Conservation (phyloP, 768 basidiomycete genomes). For the Podaxis mareebaensis region DNA sequence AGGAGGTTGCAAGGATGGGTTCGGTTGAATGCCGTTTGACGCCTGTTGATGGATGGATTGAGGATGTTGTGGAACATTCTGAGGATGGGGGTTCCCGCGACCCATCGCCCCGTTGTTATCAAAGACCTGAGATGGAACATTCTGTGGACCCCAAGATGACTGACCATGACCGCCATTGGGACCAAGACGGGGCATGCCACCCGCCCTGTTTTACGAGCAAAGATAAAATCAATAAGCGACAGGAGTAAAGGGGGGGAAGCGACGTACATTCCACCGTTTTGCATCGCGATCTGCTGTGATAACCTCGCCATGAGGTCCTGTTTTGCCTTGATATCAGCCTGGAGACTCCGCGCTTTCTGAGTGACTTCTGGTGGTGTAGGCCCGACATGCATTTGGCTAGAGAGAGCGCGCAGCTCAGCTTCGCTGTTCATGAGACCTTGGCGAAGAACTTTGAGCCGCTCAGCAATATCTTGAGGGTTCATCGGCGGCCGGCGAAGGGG, state of each 20-base stretch:
- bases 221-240: background rate
- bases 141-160: background rate
- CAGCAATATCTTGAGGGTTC: slow-evolving; percentile 3
- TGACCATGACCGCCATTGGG: slow-evolving; percentile 2
- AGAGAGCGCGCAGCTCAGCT: background rate
- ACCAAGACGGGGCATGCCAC: slow-evolving; percentile 4
- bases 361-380: slow-evolving; percentile 5
- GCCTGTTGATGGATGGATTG: slow-evolving; percentile 13
- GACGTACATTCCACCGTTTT: slow-evolving; percentile 1
- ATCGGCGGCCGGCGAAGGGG: slow-evolving; percentile 4
- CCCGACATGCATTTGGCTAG: slow-evolving; percentile 14
- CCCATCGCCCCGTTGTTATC: slow-evolving; percentile 13
- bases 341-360: background rate
- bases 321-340: slow-evolving; percentile 10
- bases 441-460: slow-evolving; percentile 9
- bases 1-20: slow-evolving; percentile 6
- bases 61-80: slow-evolving; percentile 1
- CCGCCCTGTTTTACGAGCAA: background rate
- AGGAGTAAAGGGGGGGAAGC: background rate
- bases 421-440: background rate
- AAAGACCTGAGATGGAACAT: slow-evolving; percentile 13
- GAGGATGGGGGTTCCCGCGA: background rate
- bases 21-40: slow-evolving; percentile 9
- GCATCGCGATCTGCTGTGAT: background rate
- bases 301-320: slow-evolving; percentile 4